These are phyloP conservation scores for Mucor circinelloides DNA, from an alignment of 371 early-diverging fungal species.

Conservation along the genomic window DNA sequence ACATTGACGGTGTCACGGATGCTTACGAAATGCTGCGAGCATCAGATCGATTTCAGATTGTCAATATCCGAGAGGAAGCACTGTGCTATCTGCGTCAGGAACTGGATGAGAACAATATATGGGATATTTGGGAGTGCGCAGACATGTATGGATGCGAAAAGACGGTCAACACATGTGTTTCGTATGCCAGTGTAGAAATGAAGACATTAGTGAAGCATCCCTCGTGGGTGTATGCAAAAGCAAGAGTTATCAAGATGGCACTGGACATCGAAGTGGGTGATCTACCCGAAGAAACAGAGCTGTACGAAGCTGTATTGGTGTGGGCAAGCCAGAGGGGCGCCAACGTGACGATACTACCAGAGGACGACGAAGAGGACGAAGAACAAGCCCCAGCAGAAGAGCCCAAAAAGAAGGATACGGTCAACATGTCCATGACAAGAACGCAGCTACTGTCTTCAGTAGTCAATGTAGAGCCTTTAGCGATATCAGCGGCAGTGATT, in stretches of 20 bases:
- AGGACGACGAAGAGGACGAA: neutral
- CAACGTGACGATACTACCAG: slow-evolving; percentile 9
- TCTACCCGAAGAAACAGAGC: slow-evolving; percentile 46
- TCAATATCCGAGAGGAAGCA: slow-evolving; percentile 50
- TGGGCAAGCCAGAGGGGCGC: slow-evolving; percentile 47
- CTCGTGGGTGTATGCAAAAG: slow-evolving; percentile 49
- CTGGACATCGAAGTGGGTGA: slow-evolving; percentile 52
- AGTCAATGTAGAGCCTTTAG: slow-evolving; percentile 12
- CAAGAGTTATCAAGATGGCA: slow-evolving; percentile 47
- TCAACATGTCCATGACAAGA: slow-evolving; percentile 8
- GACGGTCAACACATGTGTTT: slow-evolving; percentile 40
- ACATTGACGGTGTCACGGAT: slow-evolving; percentile 41
- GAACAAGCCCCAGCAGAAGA: neutral
- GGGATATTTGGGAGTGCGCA: slow-evolving; percentile 62
- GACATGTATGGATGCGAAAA: slow-evolving; percentile 43
- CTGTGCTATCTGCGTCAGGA: slow-evolving; percentile 48
- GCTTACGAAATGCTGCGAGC: slow-evolving; percentile 53
- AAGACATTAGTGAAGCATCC: slow-evolving; percentile 38
- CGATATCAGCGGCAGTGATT: slow-evolving; percentile 7
- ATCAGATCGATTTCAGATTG: slow-evolving; percentile 57
- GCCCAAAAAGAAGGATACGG: neutral
- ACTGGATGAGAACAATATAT: slow-evolving; percentile 45
- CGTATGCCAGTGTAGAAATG: slow-evolving; percentile 44
- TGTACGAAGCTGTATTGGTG: slow-evolving; percentile 51
- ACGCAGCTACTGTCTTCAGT: slow-evolving; percentile 10